A percentile compares a stretch with the other conserved stretches of the same genome.
Conservation (phyloP, 2,329 filamentous ascomycete genomes). For the Trematosphaeria pertusa region DNA sequence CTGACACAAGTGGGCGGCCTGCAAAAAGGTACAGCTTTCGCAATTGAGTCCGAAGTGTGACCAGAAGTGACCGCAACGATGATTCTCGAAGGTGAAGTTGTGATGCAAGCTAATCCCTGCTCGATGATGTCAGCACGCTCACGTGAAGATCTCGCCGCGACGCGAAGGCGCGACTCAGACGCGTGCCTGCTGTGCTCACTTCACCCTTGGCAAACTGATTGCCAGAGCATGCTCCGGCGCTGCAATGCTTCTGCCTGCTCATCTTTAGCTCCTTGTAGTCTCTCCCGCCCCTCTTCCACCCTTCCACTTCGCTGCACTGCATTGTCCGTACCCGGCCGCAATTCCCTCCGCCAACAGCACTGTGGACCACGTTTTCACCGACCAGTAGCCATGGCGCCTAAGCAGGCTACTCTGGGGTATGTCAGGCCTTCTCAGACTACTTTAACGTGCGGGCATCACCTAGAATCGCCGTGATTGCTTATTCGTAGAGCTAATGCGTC, state of each 20-base stretch:
- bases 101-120: conserved; percentile 21
- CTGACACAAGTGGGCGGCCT: no score
- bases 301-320: not conserved
- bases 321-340: conserved; percentile 1
- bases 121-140: conserved; percentile 42
- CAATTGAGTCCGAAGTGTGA: no score
- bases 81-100: not conserved
- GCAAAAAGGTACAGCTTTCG: no score
- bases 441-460: conserved; percentile 67
- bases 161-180: conserved; percentile 36
- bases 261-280: conserved; percentile 7
- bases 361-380: conserved; percentile 15
- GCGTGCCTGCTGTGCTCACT: conserved; percentile 26
- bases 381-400: conserved; percentile 57
- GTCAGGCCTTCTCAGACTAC: conserved; percentile 77
- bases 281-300: not conserved
- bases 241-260: conserved; percentile 33
- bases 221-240: conserved; percentile 39
- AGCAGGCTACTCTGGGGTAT: conserved; percentile 89
- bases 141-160: conserved; percentile 20
- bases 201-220: conserved; percentile 16
- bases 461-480: no score
- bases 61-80: no score
- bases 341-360: conserved; percentile 10
- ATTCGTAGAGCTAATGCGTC: no score